These are phyloP conservation scores for Metschnikowia cerradonensis DNA, from an alignment of 805 yeast species.

Conservation along the genomic window DNA sequence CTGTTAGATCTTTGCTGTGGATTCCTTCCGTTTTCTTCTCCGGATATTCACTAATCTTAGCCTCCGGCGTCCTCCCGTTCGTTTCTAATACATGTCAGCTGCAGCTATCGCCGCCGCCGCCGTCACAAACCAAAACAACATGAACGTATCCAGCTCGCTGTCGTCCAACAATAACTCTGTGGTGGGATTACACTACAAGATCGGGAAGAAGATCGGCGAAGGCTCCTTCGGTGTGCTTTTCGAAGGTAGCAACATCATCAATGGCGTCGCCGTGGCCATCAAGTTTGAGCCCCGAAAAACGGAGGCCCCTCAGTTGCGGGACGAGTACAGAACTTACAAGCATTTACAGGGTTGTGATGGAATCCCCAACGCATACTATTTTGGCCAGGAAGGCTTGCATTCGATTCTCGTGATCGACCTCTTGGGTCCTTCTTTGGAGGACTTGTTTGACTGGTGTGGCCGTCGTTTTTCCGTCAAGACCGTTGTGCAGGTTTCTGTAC, in stretches of 20 bases:
- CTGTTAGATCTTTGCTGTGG: not conserved
- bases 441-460: conserved; percentile 85
- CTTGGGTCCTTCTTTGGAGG: conserved; percentile 78
- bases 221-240: conserved; percentile 85
- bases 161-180: conserved; percentile 33
- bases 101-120: conserved; percentile 41
- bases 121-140: conserved; percentile 23
- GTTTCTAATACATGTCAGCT: conserved; percentile 21
- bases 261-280: conserved; percentile 67
- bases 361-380: conserved; percentile 79
- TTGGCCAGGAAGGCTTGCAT: conserved; percentile 82
- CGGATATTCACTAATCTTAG: too few species aligned
- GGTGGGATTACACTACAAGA: conserved; percentile 69
- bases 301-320: conserved; percentile 80
- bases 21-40: too few species aligned
- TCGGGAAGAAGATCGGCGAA: conserved; percentile 82
- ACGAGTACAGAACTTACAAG: conserved; percentile 75
- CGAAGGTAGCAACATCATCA: conserved; percentile 71
- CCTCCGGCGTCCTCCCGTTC: not conserved
- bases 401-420: conserved; percentile 73
- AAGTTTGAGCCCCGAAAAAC: conserved; percentile 78
- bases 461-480: conserved; percentile 68
- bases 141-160: conserved; percentile 16
- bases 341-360: conserved; percentile 66
- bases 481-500: conserved; percentile 69